A percentile compares a stretch with the other conserved stretches of the same genome.
These are phyloP conservation scores for Neurospora hispaniola DNA, from an alignment of 495 filamentous ascomycete species.

Conservation along the genomic window DNA sequence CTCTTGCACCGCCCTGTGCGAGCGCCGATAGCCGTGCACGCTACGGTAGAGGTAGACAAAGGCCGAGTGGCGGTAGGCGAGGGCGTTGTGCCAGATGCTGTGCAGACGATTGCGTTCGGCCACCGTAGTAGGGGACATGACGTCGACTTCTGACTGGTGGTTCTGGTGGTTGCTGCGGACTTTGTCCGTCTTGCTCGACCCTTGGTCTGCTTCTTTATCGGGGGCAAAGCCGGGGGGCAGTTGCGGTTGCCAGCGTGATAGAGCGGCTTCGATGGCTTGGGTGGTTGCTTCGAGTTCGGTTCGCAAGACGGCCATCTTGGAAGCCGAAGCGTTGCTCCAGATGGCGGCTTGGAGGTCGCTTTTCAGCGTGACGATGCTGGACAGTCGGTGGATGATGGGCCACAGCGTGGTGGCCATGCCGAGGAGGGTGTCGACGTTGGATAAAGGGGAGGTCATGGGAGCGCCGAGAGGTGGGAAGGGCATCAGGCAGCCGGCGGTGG, in stretches of 20 bases:
- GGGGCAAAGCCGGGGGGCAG: constrained; percentile 21
- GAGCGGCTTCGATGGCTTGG: constrained; percentile 44
- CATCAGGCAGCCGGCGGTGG: constrained; percentile 31
- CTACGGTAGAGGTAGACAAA: constrained; percentile 52
- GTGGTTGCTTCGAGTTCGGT: constrained; percentile 46
- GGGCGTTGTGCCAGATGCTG: constrained; percentile 48
- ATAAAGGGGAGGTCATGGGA: constrained; percentile 31
- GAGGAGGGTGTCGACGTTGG: constrained; percentile 48
- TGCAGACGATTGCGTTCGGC: constrained; percentile 25
- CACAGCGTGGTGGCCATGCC: constrained; percentile 52
- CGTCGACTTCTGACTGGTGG: not conserved
- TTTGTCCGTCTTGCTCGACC: not conserved
- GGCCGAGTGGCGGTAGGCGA: constrained; percentile 51
- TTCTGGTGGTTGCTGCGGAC: not conserved
- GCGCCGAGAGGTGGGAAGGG: constrained; percentile 38
- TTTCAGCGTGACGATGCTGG: constrained; percentile 42
- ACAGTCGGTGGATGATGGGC: constrained; percentile 53
- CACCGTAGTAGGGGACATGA: constrained; percentile 1
- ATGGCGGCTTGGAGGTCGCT: constrained; percentile 37
- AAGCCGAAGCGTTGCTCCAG: constrained; percentile 19
- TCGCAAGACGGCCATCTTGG: constrained; percentile 42
- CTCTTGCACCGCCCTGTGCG: constrained; percentile 37
- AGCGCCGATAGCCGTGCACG: constrained; percentile 34
- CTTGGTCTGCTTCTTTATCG: constrained; percentile 1
- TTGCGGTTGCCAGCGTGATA: constrained; percentile 43